Evolutionary conservation across 306 rosid species (phyloP).

Genomic region (Spatholobus suberectus): DNA sequence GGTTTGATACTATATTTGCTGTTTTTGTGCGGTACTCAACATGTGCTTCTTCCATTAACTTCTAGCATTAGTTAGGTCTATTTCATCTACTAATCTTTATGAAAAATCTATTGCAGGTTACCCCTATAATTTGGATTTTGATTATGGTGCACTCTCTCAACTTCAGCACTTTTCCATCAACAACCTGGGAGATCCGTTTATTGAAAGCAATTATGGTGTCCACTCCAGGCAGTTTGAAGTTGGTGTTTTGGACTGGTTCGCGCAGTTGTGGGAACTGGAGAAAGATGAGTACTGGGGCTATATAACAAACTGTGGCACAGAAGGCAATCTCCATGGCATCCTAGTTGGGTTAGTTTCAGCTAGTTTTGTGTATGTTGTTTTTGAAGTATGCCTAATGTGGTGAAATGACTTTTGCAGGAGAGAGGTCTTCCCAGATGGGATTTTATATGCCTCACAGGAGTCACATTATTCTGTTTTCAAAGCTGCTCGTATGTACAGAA

Average conservation of each 20-base stretch:
- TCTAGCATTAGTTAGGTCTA: background rate
- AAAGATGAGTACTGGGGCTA: constrained; percentile 30
- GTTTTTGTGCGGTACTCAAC: background rate
- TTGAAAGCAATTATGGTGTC: constrained; percentile 27
- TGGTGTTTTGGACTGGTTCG: constrained; percentile 30
- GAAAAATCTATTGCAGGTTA: background rate
- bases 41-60: background rate
- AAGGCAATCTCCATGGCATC: constrained; percentile 28
- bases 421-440: constrained; percentile 17
- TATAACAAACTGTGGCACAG: constrained; percentile 27
- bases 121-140: constrained; percentile 21
- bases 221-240: constrained; percentile 27
- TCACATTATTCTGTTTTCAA: constrained; percentile 26
- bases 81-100: background rate
- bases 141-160: constrained; percentile 6
- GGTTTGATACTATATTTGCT: constrained; percentile 47
- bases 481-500: constrained; percentile 22
- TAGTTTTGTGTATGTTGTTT: background rate
- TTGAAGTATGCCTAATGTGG: background rate
- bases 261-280: constrained; percentile 9
- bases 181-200: constrained; percentile 24
- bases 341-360: constrained; percentile 14
- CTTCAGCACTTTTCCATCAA: constrained; percentile 25
- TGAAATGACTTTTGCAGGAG: background rate
- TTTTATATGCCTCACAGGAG: constrained; percentile 16